Conservation (phyloP, 2,329 filamentous ascomycete species). For the Pseudocercospora fijiensis region DNA sequence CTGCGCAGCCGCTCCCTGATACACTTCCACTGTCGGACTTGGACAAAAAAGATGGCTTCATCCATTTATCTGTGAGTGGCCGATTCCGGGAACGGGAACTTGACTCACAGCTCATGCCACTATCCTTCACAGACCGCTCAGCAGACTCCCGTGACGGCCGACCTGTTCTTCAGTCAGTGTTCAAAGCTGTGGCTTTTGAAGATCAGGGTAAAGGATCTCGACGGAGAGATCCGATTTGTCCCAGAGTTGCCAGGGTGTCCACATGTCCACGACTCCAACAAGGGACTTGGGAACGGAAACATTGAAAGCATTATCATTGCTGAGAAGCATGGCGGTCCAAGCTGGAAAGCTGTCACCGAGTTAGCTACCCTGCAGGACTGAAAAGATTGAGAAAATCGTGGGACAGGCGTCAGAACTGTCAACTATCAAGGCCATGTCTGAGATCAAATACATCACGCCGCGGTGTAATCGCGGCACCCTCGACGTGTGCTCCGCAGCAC, state of each 20-base stretch:
- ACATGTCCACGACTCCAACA: conserved; percentile 27
- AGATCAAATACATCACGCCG: background rate
- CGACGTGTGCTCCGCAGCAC: background rate
- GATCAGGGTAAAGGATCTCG: conserved; percentile 25
- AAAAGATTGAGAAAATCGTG: background rate
- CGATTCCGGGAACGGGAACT: background rate
- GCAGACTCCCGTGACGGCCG: conserved; percentile 33
- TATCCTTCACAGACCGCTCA: conserved; percentile 23
- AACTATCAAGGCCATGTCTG: background rate
- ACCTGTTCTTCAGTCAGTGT: conserved; percentile 30
- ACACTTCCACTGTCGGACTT: conserved; percentile 28
- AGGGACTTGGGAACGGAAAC: conserved; percentile 28
- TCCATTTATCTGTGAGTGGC: conserved; percentile 13
- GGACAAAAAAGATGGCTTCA: conserved; percentile 33
- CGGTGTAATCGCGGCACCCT: background rate
- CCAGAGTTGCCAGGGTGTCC: conserved; percentile 28
- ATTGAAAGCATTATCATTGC: conserved; percentile 29
- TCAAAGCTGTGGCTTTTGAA: conserved; percentile 31
- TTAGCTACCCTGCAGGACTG: conserved; percentile 9
- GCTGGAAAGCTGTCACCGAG: conserved; percentile 21
- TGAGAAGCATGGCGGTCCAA: conserved; percentile 14
- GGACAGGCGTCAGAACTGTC: background rate
- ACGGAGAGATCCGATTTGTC: conserved; percentile 26
- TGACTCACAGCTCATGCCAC: background rate
- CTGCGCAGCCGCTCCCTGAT: conserved; percentile 28